Percentiles rank a stretch among this genome's conserved stretches.
Conservation (phyloP, 2,329 filamentous ascomycete species). For the Cylindrodendrum hubeiense region DNA sequence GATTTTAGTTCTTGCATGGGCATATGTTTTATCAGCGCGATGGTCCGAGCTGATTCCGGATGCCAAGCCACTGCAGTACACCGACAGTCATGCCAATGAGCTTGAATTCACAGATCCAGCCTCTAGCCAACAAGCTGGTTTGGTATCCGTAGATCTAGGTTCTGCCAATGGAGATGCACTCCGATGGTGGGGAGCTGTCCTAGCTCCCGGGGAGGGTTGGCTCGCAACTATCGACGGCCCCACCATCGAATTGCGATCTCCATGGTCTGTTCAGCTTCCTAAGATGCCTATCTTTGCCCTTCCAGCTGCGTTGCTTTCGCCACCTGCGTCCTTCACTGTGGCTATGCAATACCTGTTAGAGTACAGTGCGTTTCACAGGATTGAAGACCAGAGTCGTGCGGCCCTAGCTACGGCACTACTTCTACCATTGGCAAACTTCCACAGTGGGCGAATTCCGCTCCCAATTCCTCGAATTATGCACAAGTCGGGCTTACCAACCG, state of each 20-base stretch:
- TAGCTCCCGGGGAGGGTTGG: slow-evolving; percentile 10
- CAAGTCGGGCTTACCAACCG: not conserved
- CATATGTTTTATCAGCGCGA: slow-evolving; percentile 14
- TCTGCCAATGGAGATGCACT: not conserved
- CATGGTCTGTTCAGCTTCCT: slow-evolving; percentile 2
- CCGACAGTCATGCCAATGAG: not conserved
- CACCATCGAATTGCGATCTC: not conserved
- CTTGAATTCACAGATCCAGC: not conserved
- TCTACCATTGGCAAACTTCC: slow-evolving; percentile 4
- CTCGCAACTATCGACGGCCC: not conserved
- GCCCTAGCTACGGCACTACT: slow-evolving; percentile 5
- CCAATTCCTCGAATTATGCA: not conserved
- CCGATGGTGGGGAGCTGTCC: slow-evolving; percentile 16
- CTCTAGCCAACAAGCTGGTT: not conserved
- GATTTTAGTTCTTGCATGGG: slow-evolving; percentile 10
- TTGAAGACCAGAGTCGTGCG: slow-evolving; percentile 4
- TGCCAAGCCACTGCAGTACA: slow-evolving; percentile 2
- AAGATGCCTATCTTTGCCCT: not conserved
- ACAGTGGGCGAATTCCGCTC: not conserved
- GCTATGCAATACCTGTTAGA: not conserved
- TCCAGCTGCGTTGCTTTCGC: not conserved
- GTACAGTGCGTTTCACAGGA: slow-evolving; percentile 6
- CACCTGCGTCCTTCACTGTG: not conserved
- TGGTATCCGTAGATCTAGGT: slow-evolving; percentile 1
- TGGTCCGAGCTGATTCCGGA: slow-evolving; percentile 5